Evolutionary conservation across 2,329 filamentous ascomycete species (phyloP), one percentile per base, ranked within the genome.

Genomic region (Aspergillus vadensis): DNA sequence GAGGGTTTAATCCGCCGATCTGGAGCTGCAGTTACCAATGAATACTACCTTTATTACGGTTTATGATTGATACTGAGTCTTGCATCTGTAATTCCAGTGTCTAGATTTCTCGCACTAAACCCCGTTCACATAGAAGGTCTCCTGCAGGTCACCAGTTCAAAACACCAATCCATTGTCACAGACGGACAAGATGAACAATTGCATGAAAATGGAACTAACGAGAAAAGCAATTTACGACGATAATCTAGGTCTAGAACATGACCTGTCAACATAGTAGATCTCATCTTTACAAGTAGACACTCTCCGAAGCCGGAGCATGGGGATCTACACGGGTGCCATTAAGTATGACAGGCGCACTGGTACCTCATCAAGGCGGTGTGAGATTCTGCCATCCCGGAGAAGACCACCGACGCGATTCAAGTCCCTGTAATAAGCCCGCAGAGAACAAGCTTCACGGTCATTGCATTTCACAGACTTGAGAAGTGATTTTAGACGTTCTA

Each of bases 1-100:
- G 56, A 61, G 41, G n/a, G 43, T 52, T 58, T 43, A 49, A 15
- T 47, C 15, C 30, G 25, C 55, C 36, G 36, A 54, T 61, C 15
- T 58, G 36, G 21, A 54, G 44, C 39, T 54, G 43, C 27, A 57
- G 6, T 12, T 36, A 21, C n/a, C 36, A 53, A 57, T 30, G 17
- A 27, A 50, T 19, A 30, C 50, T 27, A 32, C 8, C 7, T 39
- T 7, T 41, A 3, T 49, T 21, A 55, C 14, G 25, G 50, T 27
- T 57, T 14, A 41, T n/a, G 27, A 50, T 5, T 27, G n/a, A 32
- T 17, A 21, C 14, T 10, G 41, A 23, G 14, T 14, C 19, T 10
- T 30, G 23, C 15, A 50, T 25, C 23, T 50, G 25, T n/a, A 19
- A 8, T 17, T 50, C 12, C 47, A 50, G 39, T 52, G 4, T 6